phyloP scores from a whole-genome alignment of 768 basidiomycete species.

The Rhodotorula graminis region DNA sequence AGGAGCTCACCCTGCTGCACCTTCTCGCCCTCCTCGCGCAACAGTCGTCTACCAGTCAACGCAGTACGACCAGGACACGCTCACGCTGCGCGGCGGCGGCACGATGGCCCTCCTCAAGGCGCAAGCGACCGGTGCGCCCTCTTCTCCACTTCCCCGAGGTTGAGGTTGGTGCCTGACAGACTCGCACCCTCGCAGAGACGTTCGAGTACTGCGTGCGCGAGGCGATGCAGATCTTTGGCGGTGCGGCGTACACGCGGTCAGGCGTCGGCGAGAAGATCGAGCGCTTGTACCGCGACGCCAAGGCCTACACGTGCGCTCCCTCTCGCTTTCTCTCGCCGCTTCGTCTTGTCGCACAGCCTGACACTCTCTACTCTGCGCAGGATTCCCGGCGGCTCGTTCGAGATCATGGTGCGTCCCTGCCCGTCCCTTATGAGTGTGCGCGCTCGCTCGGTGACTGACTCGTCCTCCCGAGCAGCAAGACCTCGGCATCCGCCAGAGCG shows the following conservation, averaged over 20 bases:
- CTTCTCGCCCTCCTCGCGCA: too few relatives aligned
- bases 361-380: not conserved
- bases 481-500: constrained; percentile 13
- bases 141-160: not conserved
- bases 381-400: constrained; percentile 28
- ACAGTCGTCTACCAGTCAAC: constrained; percentile 35
- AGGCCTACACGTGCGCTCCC: constrained; percentile 1
- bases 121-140: constrained; percentile 25
- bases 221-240: constrained; percentile 36
- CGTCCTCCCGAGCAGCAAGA: not conserved
- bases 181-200: constrained; percentile 14
- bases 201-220: constrained; percentile 32
- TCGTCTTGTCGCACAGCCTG: not conserved
- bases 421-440: not conserved
- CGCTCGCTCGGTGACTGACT: not conserved
- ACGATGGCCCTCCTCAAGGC: constrained; percentile 37
- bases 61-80: constrained; percentile 22
- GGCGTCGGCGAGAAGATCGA: constrained; percentile 32
- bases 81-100: constrained; percentile 28
- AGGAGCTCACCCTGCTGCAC: too few relatives aligned
- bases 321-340: not conserved
- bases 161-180: not conserved
- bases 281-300: constrained; percentile 19
- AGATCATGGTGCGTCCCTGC: constrained; percentile 5
- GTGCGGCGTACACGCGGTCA: constrained; percentile 30